Evolutionary conservation across 1,139 yeast genomes (phyloP).

Genomic region (Debaryomycetaceae sp.): DNA sequence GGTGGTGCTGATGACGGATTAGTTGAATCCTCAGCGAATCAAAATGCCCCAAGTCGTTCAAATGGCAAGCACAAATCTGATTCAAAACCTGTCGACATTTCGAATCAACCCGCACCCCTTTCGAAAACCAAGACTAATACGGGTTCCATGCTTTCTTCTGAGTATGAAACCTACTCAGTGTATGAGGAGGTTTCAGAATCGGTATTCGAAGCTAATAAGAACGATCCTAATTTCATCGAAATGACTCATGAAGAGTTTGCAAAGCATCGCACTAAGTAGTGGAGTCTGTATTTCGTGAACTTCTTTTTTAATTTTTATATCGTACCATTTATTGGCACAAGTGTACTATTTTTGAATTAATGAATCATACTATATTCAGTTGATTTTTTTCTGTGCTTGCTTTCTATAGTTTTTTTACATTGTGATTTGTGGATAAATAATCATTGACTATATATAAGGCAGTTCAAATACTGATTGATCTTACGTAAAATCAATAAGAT

Average conservation of each 20-base stretch:
- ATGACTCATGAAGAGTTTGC: conserved; percentile 36
- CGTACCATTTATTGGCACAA: not conserved
- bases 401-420: too few species aligned
- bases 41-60: not conserved
- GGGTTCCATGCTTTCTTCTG: conserved; percentile 8
- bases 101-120: conserved; percentile 11
- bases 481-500: conserved; percentile 4
- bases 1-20: conserved; percentile 1
- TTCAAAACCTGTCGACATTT: conserved; percentile 2
- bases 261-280: conserved; percentile 11
- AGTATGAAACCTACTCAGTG: conserved; percentile 37
- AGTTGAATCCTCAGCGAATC: conserved; percentile 3
- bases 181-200: conserved; percentile 51
- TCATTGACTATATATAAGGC: too few species aligned
- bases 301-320: too few species aligned
- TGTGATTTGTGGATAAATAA: too few species aligned
- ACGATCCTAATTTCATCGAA: conserved; percentile 50
- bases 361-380: too few species aligned
- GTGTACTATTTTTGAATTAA: not conserved
- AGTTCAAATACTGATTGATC: too few species aligned
- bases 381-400: too few species aligned
- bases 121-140: not conserved
- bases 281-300: not conserved
- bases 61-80: not conserved
- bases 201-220: conserved; percentile 43